Evolutionary conservation across 495 filamentous ascomycete species (phyloP).

Genomic region (Aspergillus asperescens): DNA sequence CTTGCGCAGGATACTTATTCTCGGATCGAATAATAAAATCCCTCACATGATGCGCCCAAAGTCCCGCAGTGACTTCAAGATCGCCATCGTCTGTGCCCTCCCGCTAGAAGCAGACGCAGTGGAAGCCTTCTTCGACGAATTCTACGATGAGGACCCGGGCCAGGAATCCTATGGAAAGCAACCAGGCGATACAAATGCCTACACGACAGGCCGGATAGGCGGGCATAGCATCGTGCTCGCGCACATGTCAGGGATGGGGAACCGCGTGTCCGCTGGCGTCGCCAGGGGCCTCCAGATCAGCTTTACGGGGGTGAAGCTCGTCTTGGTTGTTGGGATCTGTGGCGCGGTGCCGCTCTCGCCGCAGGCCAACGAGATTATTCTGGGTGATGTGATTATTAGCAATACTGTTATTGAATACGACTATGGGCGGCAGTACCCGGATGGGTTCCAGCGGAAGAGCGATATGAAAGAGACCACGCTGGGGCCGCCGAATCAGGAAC

Average conservation of each 20-base stretch:
- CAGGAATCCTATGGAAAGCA: no score
- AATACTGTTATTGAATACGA: constrained; percentile 31
- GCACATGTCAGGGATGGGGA: constrained; percentile 21
- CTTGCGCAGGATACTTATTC: no score
- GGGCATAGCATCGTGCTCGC: constrained; percentile 23
- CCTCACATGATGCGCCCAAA: no score
- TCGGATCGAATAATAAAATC: no score
- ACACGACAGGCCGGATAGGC: constrained; percentile 23
- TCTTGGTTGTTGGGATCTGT: constrained; percentile 28
- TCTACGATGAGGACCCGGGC: not conserved
- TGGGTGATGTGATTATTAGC: constrained; percentile 45
- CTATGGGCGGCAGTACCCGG: constrained; percentile 23
- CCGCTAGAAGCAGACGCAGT: constrained; percentile 26
- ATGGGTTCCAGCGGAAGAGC: constrained; percentile 20
- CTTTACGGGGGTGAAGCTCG: constrained; percentile 20
- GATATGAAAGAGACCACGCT: constrained; percentile 5
- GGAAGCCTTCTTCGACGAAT: constrained; percentile 20
- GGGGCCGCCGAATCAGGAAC: not conserved
- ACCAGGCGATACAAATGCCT: constrained; percentile 23
- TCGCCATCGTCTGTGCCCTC: constrained; percentile 29
- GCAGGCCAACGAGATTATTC: constrained; percentile 18
- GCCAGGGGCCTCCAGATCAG: constrained; percentile 16
- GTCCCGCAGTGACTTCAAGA: constrained; percentile 23
- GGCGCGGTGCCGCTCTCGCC: constrained; percentile 21
- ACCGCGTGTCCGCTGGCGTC: constrained; percentile 12